Evolutionary conservation across 305 asterid genomes (phyloP), one percentile per base, ranked within the genome.

Genomic region (Stenogyne calaminthoides): DNA sequence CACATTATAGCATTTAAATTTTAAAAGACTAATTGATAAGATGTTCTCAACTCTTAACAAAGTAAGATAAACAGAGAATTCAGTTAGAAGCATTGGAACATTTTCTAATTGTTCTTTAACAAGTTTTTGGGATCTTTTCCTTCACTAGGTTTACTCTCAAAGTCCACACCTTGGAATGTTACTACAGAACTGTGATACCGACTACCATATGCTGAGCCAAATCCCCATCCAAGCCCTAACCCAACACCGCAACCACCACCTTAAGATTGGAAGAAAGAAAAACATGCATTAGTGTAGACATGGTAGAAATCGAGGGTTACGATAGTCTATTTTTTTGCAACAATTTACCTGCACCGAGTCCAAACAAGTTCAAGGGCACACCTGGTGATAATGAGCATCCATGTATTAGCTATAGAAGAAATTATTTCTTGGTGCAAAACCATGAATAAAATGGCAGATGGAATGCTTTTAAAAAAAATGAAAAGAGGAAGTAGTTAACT

Each of bases 161-260:
- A 83, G 34, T 87, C 93, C 3, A 58, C 57, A 27, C 96, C 98
- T 77, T 83, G 84, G 80, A 89, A 94, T 42, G 79, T 73, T 62
- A 88, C 84, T 19, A 82, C 82, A 9, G 97, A 88, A 73, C 79
- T 86, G 78, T 86, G 87, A 84, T 94, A 94, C 67, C 89, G 84
- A 76, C 97, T 86, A 61, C 97, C 97, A 78, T 80, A 91, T 25
- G 89, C 97, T 2, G 91, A 49, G 69, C 99, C 97, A 25, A 91
- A 94, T 76, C 97, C 97, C 97, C 97, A 94, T 74, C 99, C 97
- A 20, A 94, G 91, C 72, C 97, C 97, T 51, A 88, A 46, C 14
- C 97, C 97, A 22, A 90, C 73, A 68, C 97, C 99, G 67, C 97
- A 94, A 71, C 97, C 99, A 9, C 98, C 98, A 75, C 98, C 98